A percentile compares a stretch with the other conserved stretches of the same genome.
Conservation (phyloP, 352 stramenopile genomes). For the Phytophthora fragariae region DNA sequence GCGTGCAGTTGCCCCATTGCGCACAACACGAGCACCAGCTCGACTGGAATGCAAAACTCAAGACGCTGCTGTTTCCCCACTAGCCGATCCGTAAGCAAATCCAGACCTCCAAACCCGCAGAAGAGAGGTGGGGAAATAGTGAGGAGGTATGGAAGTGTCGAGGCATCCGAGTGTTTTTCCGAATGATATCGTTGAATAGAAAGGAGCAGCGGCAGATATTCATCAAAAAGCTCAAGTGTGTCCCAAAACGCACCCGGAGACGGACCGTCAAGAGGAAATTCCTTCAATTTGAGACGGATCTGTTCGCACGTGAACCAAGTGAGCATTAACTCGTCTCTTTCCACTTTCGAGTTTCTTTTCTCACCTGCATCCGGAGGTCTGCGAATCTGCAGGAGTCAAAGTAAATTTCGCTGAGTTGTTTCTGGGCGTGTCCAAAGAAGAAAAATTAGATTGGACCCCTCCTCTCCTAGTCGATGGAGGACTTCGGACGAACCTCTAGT, state of each 20-base stretch:
- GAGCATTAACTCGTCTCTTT: background rate
- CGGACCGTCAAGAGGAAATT: constrained; percentile 47
- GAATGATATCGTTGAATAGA: constrained; percentile 49
- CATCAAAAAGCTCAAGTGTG: constrained; percentile 45
- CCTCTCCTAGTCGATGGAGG: too few species aligned
- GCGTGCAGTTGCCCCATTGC: constrained; percentile 47
- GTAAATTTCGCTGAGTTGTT: constrained; percentile 43
- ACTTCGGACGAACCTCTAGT: constrained; percentile 45
- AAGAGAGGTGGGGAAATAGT: constrained; percentile 53
- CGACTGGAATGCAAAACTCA: constrained; percentile 38
- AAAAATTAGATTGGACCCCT: background rate
- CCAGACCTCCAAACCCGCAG: constrained; percentile 47
- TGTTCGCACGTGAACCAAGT: constrained; percentile 12
- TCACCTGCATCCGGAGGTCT: constrained; percentile 51
- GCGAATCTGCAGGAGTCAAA: constrained; percentile 48
- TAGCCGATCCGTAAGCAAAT: constrained; percentile 44
- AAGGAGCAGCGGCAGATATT: constrained; percentile 53
- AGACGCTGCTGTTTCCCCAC: constrained; percentile 36
- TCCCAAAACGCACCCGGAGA: constrained; percentile 33
- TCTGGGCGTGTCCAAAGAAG: constrained; percentile 16
- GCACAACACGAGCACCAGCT: constrained; percentile 47
- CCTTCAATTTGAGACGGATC: constrained; percentile 63
- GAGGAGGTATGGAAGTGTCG: constrained; percentile 13
- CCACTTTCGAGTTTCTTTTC: too few species aligned
- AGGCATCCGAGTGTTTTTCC: background rate